These are phyloP conservation scores for Cladorrhinum sp. DNA, from an alignment of 2,329 filamentous ascomycete genomes.

Conservation along the genomic window DNA sequence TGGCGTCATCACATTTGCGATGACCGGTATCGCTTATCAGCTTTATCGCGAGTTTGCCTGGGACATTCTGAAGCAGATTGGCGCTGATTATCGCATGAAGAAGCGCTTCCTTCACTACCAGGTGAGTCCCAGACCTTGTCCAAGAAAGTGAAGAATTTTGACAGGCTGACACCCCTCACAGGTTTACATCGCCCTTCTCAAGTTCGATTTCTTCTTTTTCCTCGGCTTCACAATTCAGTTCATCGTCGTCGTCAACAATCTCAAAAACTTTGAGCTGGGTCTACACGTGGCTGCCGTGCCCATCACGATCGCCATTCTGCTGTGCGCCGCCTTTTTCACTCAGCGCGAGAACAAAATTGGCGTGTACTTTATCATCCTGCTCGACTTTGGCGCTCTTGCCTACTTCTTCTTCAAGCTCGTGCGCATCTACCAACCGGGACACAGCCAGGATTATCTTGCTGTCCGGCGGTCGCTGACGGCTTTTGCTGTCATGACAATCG, in stretches of 20 bases:
- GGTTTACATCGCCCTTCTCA: slow-evolving; percentile 96
- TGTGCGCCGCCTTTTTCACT: slow-evolving; percentile 81
- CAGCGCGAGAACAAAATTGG: slow-evolving; percentile 76
- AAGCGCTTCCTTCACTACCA: slow-evolving; percentile 94
- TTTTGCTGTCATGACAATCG: slow-evolving; percentile 89
- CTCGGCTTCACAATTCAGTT: slow-evolving; percentile 98
- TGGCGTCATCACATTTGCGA: slow-evolving; percentile 66
- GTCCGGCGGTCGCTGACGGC: slow-evolving; percentile 84
- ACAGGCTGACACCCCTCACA: slow-evolving; percentile 35
- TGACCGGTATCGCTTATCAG: slow-evolving; percentile 84
- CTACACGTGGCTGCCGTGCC: slow-evolving; percentile 88
- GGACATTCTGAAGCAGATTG: slow-evolving; percentile 99
- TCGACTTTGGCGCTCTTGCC: slow-evolving; percentile 83
- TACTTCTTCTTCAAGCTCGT: slow-evolving; percentile 99
- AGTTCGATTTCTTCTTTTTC: slow-evolving; percentile 99
- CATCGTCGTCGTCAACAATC: slow-evolving; percentile 78
- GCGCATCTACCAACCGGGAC: slow-evolving; percentile 77
- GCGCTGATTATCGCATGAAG: slow-evolving; percentile 95
- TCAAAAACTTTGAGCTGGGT: slow-evolving; percentile 70
- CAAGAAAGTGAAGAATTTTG: background rate
- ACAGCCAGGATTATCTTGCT: slow-evolving; percentile 63
- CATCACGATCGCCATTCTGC: slow-evolving; percentile 82
- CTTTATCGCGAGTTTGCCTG: slow-evolving; percentile 98
- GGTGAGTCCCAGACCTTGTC: slow-evolving; percentile 49
- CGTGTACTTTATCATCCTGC: slow-evolving; percentile 73